Evolutionary conservation across 805 yeast genomes (phyloP).

Genomic region (Gaillardinia entomophila): DNA sequence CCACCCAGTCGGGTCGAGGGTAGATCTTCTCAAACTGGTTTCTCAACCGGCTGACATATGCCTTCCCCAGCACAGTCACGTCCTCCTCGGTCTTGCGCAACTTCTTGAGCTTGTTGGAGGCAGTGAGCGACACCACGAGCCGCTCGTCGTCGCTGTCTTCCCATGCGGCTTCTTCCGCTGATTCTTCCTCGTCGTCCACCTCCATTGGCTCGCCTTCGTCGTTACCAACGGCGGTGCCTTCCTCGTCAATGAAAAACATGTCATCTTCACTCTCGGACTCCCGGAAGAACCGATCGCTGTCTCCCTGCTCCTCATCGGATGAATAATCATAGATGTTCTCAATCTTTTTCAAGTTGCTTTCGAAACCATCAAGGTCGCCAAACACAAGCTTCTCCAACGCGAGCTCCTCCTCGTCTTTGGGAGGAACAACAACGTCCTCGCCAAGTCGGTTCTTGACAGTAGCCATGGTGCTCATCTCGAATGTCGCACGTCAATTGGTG

Average conservation of each 20-base stretch:
- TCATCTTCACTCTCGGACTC: slow-evolving; percentile 24
- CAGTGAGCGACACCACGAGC: slow-evolving; percentile 51
- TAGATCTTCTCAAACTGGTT: slow-evolving; percentile 68
- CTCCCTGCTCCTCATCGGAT: slow-evolving; percentile 30
- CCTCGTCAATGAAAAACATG: slow-evolving; percentile 40
- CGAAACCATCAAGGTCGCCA: slow-evolving; percentile 80
- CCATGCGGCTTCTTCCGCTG: slow-evolving; percentile 49
- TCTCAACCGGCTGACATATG: slow-evolving; percentile 60
- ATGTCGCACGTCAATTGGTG: too few relatives aligned
- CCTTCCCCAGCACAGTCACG: slow-evolving; percentile 46
- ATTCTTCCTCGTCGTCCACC: slow-evolving; percentile 5
- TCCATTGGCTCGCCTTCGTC: slow-evolving; percentile 36
- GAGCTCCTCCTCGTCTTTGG: slow-evolving; percentile 81
- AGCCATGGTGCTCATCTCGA: too few relatives aligned
- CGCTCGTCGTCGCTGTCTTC: slow-evolving; percentile 86
- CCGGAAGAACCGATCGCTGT: slow-evolving; percentile 10
- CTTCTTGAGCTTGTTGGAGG: slow-evolving; percentile 61
- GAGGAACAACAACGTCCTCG: slow-evolving; percentile 39
- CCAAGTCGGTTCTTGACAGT: slow-evolving; percentile 5
- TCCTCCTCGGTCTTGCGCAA: slow-evolving; percentile 60
- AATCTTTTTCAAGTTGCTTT: slow-evolving; percentile 52
- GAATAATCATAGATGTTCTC: slow-evolving; percentile 51
- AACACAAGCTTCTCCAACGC: slow-evolving; percentile 78
- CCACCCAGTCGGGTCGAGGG: slow-evolving; percentile 84
- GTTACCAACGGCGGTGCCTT: slow-evolving; percentile 27